phyloP scores from a whole-genome alignment of 1,139 yeast genomes.

The Candida pseudoviswanathii region DNA sequence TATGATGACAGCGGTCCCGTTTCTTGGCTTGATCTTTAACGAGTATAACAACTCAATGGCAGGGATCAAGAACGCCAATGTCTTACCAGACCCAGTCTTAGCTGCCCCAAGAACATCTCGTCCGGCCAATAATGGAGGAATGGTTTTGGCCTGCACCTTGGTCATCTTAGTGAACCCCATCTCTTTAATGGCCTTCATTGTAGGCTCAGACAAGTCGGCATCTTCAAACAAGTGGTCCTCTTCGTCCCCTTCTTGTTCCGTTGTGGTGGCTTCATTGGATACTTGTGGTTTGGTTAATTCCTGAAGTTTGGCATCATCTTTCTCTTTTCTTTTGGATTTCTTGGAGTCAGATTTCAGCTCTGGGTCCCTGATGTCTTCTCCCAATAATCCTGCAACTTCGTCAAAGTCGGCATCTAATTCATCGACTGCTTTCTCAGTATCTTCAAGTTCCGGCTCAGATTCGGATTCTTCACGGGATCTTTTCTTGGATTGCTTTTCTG shows the following conservation, averaged over 20 bases:
- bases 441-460: constrained; percentile 29
- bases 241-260: constrained; percentile 36
- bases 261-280: constrained; percentile 23
- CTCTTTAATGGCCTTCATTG: constrained; percentile 72
- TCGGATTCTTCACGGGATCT: constrained; percentile 17
- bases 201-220: constrained; percentile 72
- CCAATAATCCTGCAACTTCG: constrained; percentile 57
- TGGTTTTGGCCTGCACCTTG: constrained; percentile 88
- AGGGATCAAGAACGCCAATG: constrained; percentile 91
- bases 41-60: constrained; percentile 91
- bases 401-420: constrained; percentile 55
- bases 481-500: constrained; percentile 8
- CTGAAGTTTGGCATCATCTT: constrained; percentile 20
- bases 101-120: constrained; percentile 97
- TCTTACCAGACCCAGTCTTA: constrained; percentile 97
- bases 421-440: constrained; percentile 47
- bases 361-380: constrained; percentile 45
- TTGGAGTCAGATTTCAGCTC: constrained; percentile 29
- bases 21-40: constrained; percentile 57
- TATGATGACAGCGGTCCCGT: constrained; percentile 87
- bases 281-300: constrained; percentile 22
- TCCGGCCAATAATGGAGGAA: constrained; percentile 94
- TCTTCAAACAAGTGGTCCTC: constrained; percentile 50
- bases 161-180: constrained; percentile 95
- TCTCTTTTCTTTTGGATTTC: constrained; percentile 17